These are phyloP conservation scores for Colletotrichum sp. DNA, from an alignment of 2,329 filamentous ascomycete species.

Conservation along the genomic window DNA sequence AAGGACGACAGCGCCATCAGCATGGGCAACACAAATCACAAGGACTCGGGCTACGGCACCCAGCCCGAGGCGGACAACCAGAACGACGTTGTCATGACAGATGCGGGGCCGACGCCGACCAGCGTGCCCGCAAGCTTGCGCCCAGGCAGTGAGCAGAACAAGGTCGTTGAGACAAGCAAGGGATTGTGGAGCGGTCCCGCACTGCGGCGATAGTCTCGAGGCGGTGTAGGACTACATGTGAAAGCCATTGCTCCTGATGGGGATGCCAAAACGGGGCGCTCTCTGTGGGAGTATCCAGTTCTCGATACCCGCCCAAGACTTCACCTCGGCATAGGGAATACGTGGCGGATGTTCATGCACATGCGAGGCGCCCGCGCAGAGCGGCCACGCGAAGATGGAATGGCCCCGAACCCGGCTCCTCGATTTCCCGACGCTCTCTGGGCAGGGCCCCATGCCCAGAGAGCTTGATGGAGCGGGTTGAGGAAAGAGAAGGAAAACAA, in stretches of 20 bases:
- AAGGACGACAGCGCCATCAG: constrained; percentile 53
- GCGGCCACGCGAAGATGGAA: neutral
- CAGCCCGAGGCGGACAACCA: constrained; percentile 34
- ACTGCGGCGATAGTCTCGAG: constrained; percentile 14
- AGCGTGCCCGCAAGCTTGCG: constrained; percentile 56
- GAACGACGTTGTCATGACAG: constrained; percentile 54
- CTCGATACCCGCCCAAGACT: neutral
- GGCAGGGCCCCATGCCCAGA: neutral
- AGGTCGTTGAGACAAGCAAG: constrained; percentile 66
- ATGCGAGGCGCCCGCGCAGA: constrained; percentile 5
- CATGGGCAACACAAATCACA: constrained; percentile 32
- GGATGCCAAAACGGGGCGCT: neutral
- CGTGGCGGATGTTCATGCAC: neutral
- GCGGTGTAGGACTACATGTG: neutral
- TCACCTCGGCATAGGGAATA: neutral
- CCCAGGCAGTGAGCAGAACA: constrained; percentile 59
- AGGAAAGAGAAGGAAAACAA: constrained; percentile 1
- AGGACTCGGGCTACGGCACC: constrained; percentile 56
- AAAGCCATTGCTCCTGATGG: neutral
- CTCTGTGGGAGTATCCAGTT: neutral
- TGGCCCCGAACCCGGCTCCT: neutral
- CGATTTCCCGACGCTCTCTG: neutral
- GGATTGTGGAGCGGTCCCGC: constrained; percentile 57
- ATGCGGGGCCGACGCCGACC: constrained; percentile 33
- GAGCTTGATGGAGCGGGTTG: neutral